Percentiles rank a stretch among this genome's conserved stretches.
Conservation (phyloP, 2,329 filamentous ascomycete species). For the Pseudohalonectria lignicola region DNA sequence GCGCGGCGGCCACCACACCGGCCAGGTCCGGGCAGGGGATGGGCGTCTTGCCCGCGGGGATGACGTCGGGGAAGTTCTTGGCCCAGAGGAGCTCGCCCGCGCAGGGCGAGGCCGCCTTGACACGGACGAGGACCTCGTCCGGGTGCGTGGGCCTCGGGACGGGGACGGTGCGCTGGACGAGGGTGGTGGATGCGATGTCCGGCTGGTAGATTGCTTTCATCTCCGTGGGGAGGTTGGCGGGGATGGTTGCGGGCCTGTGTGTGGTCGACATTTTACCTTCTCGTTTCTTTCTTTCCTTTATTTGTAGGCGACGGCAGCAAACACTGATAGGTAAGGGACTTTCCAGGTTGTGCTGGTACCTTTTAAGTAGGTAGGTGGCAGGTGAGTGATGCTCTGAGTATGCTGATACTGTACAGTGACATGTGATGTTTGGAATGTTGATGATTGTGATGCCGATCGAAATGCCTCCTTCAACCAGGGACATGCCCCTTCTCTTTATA, state of each 20-base stretch:
- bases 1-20: slow-evolving; percentile 21
- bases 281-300: too few relatives aligned
- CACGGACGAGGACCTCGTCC: slow-evolving; percentile 17
- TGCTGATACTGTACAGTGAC: too few relatives aligned
- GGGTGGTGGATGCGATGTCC: slow-evolving; percentile 16
- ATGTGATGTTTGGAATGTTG: too few relatives aligned
- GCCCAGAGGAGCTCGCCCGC: slow-evolving; percentile 20
- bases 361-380: too few relatives aligned
- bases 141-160: slow-evolving; percentile 13
- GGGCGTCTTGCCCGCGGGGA: slow-evolving; percentile 11
- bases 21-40: slow-evolving; percentile 24
- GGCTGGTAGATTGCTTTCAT: slow-evolving; percentile 16
- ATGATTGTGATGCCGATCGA: too few relatives aligned
- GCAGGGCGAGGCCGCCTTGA: slow-evolving; percentile 18
- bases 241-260: background rate
- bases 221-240: slow-evolving; percentile 6
- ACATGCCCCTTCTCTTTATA: too few relatives aligned
- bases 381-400: too few relatives aligned
- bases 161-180: slow-evolving; percentile 11
- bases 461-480: too few relatives aligned
- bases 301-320: too few relatives aligned
- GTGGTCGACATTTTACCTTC: slow-evolving; percentile 4
- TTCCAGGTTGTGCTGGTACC: too few relatives aligned
- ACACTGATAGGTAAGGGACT: slow-evolving; percentile 8
- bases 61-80: slow-evolving; percentile 10